Percentiles rank a stretch among this genome's conserved stretches.
phyloP scores from a whole-genome alignment of 441 rosid genomes.

The Erodium trifolium region DNA sequence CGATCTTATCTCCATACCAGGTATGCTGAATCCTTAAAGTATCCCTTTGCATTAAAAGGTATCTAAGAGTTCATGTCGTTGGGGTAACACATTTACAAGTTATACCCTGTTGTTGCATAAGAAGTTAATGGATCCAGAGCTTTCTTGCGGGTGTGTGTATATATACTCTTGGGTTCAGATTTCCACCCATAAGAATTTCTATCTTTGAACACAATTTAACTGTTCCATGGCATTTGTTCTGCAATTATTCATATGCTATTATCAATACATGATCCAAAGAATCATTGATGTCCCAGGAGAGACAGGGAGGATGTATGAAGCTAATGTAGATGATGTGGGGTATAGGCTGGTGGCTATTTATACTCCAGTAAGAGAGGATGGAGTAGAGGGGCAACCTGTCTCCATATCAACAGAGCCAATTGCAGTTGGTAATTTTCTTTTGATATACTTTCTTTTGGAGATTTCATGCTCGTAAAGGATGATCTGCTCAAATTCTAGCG shows the following conservation, averaged over 20 bases:
- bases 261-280: conserved; percentile 15
- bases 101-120: background rate
- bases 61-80: background rate
- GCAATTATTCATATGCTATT: background rate
- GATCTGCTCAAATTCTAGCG: background rate
- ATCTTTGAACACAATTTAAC: background rate
- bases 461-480: conserved; percentile 3
- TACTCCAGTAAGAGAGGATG: conserved; percentile 91
- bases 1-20: conserved; percentile 89
- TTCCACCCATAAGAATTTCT: background rate
- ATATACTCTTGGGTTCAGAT: background rate
- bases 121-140: background rate
- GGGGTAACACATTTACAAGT: background rate
- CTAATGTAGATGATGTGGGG: conserved; percentile 97
- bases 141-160: background rate
- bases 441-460: background rate
- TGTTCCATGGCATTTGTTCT: background rate
- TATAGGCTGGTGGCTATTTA: conserved; percentile 86
- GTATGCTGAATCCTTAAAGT: conserved; percentile 27
- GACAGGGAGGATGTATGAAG: conserved; percentile 88
- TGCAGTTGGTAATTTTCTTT: conserved; percentile 63
- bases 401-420: conserved; percentile 92
- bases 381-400: conserved; percentile 89
- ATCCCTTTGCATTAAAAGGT: background rate
- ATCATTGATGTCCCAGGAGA: conserved; percentile 57